Evolutionary conservation across 1,284 basidiomycete species (phyloP), one percentile per base, ranked within the genome.

Genomic region (Tylopilus sp.): DNA sequence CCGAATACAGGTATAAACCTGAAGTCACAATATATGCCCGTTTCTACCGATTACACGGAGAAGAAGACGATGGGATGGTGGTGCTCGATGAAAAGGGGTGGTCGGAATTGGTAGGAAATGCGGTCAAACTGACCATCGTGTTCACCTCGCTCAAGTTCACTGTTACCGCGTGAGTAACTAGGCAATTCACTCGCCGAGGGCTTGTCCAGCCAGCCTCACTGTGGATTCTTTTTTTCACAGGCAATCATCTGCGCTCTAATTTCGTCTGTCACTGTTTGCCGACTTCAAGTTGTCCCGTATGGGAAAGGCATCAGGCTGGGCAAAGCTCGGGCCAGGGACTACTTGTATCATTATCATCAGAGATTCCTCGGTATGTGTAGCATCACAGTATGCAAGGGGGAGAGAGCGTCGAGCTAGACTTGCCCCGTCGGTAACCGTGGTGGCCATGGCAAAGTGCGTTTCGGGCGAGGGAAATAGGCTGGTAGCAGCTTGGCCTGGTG

Each of bases 91-190:
- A 65, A 46, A 67, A 58, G 40, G 63, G 63, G 6, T 65, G 63
- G 63, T 35, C 66, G 16, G 63, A 65, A 41, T 51, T 65, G 29
- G 61, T 65, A 12, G 66, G 66, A 15, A 65, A 65, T 21, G 66
- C 65, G 7, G 63, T 64, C 29, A 65, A 65, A 48, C 33, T 65
- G 38, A 67, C 63, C 0, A 34, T 65, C 10, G 57, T 65, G 8
- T 65, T 65, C 46, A 66, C 59, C 25, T 66, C 65, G 36, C 66
- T 65, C 54, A 65, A 67, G 55, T 66, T 65, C 42, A 64, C 29
- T 18, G 63, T 68, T 28, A 59, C 65, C 11, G 54, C 65, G 63
- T 68, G 44, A 57, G 66, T 66, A 23, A 37, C 42, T 18, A 16
- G 13, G n/a, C n/a, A 16, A 13, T 15, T n/a, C n/a, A 16, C n/a